A percentile compares a stretch with the other conserved stretches of the same genome.
These are phyloP conservation scores for Pseudotsuga menziesii DNA, from an alignment of 75 land plant genomes.

Conservation along the genomic window DNA sequence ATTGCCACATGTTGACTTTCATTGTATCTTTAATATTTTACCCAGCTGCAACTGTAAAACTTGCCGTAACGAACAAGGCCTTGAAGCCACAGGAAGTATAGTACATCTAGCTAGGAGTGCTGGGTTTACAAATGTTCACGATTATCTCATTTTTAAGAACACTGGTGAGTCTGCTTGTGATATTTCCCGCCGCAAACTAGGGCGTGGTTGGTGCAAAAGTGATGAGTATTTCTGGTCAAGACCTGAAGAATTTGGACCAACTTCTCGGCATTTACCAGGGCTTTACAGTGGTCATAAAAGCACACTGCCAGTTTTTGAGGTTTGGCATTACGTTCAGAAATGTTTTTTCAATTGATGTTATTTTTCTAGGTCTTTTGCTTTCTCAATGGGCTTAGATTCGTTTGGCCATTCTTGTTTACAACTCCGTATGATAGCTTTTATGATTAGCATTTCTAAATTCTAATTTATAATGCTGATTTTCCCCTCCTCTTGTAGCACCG, in stretches of 20 bases:
- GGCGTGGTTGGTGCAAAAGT: conserved; percentile 19
- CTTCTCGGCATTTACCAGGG: background rate
- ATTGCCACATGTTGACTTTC: background rate
- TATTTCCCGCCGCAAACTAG: conserved; percentile 15
- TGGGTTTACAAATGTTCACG: conserved; percentile 40
- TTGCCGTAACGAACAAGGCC: conserved; percentile 27
- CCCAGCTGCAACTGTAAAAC: conserved; percentile 48
- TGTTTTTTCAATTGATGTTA: background rate
- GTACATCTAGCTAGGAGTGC: conserved; percentile 12
- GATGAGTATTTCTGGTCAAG: background rate
- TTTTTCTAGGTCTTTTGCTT: background rate
- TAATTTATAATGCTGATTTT: background rate
- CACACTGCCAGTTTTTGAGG: background rate
- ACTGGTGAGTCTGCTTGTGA: conserved; percentile 24
- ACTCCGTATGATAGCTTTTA: background rate
- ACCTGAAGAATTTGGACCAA: background rate
- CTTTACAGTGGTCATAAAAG: background rate
- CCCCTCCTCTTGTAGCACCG: background rate
- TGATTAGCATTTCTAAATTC: background rate
- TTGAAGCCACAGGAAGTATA: conserved; percentile 20
- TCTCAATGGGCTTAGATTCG: background rate
- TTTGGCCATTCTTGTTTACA: background rate
- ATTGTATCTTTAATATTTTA: background rate
- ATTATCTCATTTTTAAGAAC: conserved; percentile 24
- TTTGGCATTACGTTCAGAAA: background rate